A percentile compares a stretch with the other conserved stretches of the same genome.
phyloP scores from a whole-genome alignment of 1,284 basidiomycete genomes.

The Trichosporon inkin region DNA sequence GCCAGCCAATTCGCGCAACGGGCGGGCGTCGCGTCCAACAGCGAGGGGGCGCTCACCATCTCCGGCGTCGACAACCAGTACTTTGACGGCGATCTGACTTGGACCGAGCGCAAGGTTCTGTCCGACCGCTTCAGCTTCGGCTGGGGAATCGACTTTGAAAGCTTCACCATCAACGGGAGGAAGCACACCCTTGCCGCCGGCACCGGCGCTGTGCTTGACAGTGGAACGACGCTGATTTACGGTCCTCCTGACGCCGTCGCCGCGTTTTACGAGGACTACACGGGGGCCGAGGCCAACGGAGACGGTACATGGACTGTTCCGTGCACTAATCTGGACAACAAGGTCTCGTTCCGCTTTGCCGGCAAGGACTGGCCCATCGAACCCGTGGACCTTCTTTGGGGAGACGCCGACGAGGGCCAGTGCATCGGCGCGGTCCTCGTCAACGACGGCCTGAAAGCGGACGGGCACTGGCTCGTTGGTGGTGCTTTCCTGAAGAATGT shows the following conservation, averaged over 20 bases:
- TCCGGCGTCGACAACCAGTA: background rate
- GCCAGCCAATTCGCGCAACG: background rate
- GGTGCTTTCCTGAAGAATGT: slow-evolving; percentile 20
- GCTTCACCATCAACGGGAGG: background rate
- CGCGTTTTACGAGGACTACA: slow-evolving; percentile 8
- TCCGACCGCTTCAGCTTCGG: background rate
- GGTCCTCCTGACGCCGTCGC: slow-evolving; percentile 2
- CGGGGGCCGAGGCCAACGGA: background rate
- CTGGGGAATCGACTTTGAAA: background rate
- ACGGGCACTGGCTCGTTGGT: slow-evolving; percentile 15
- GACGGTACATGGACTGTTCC: slow-evolving; percentile 46
- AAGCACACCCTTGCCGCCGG: background rate
- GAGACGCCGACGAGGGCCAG: background rate
- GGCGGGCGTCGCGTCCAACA: background rate
- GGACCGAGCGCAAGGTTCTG: background rate
- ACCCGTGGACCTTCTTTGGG: slow-evolving; percentile 3
- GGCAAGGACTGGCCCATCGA: slow-evolving; percentile 7
- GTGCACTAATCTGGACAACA: slow-evolving; percentile 63
- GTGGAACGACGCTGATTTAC: slow-evolving; percentile 11
- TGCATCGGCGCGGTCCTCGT: slow-evolving; percentile 1
- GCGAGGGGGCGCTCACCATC: background rate
- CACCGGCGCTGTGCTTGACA: slow-evolving; percentile 10
- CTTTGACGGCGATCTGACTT: background rate
- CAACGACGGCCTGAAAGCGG: background rate
- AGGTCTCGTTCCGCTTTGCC: slow-evolving; percentile 63